Evolutionary conservation across 23 red algal species (phyloP), one percentile per base, ranked within the genome.

Genomic region (Gracilaria domingensis): DNA sequence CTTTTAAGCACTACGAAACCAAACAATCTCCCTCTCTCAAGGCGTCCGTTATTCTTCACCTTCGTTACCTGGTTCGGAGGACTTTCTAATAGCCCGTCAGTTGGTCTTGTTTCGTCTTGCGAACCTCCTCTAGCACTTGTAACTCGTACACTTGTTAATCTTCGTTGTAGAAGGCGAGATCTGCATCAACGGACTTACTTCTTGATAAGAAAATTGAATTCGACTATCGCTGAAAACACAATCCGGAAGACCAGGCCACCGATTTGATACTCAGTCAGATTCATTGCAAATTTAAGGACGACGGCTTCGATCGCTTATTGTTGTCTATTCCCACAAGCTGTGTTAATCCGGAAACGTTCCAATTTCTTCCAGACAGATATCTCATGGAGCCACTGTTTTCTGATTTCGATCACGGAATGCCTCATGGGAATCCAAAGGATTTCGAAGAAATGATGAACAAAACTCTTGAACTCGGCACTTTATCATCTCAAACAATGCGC

Each of bases 401-500:
- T 18, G 23, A 34, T 77, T 77, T 77, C 12, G 45, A 77, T 50
- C 32, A 50, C 39, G 45, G 38, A 14, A 77, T 77, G 23, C 26
- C 40, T 17, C 23, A 4, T 17, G 45, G 50, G 4, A 77, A 77
- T 26, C 14, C 42, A 2, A 35, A n/a, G 24, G 72, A 51, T 30
- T 77, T 77, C 42, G 72, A 77, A 45, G 72, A 77, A 51, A 51
- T 77, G 12, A 51, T 77, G 72, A 77, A 0, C n/a, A 45, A 77
- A 17, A 12, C 72, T 29, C 72, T 77, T 51, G 72, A 77, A 14
- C 72, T 77, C 23, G 45, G 72, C 39, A 77, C 26, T 50, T 6
- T 77, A 29, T 77, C 72, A 5, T 20, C 72, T 28, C 39, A 25
- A 51, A 30, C 38, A 5, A 77, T 77, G 38, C 26, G 40, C 34